Conservation (phyloP, 2,329 filamentous ascomycete genomes). For the Alternaria burnsii region DNA sequence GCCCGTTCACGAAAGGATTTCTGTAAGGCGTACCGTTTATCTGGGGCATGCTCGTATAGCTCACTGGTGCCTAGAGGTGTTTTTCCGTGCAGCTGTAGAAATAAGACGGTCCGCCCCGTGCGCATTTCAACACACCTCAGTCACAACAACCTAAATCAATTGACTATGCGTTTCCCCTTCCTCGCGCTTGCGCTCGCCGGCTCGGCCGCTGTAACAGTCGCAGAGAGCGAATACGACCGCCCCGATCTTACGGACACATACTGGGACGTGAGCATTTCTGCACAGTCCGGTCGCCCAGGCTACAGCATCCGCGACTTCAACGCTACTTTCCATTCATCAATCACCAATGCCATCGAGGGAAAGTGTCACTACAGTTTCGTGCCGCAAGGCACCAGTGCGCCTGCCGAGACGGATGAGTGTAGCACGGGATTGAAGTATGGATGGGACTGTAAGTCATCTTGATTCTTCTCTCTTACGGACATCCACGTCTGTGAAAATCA, state of each 20-base stretch:
- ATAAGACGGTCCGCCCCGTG: not conserved
- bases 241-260: not conserved
- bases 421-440: not conserved
- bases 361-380: not conserved
- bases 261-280: not conserved
- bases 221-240: not conserved
- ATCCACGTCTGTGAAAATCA: not conserved
- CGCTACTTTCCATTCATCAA: not conserved
- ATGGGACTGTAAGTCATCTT: not conserved
- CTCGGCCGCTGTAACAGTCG: too few species aligned
- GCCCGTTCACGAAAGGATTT: not conserved
- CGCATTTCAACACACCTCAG: not conserved
- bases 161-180: not conserved
- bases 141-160: not conserved
- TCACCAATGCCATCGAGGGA: not conserved
- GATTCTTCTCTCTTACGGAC: not conserved
- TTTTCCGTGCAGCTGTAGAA: not conserved
- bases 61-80: not conserved
- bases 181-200: not conserved
- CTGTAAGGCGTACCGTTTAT: not conserved
- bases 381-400: not conserved
- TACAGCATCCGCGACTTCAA: not conserved
- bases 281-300: not conserved
- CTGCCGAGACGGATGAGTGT: not conserved
- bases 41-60: not conserved